Evolutionary conservation across 2,329 filamentous ascomycete genomes (phyloP), one percentile per base, ranked within the genome.

Genomic region (Cladophialophora yegresii): DNA sequence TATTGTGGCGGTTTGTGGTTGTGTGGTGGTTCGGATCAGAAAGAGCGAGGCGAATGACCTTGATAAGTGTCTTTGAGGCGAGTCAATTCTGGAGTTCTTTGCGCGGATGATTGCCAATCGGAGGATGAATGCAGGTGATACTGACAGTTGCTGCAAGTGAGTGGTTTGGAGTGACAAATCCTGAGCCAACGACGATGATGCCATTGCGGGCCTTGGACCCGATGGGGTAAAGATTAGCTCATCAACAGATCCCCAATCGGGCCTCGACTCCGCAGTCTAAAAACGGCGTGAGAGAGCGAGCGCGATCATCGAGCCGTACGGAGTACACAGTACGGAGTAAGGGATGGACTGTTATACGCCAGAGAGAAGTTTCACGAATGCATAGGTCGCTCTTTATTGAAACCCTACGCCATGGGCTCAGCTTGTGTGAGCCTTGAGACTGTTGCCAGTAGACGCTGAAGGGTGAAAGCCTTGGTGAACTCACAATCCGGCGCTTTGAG

Each of bases 1-100:
- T 79, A 75, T 87, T 79, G 78, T 72, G 51, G 66, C 66, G 66
- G 66, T 71, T 64, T 69, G 60, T 65, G 26, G 33, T 30, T 28
- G 36, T 20, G 62, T 59, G 51, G n/a, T 57, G 53, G 20, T 13
- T 49, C 36, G n/a, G n/a, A n/a, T n/a, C n/a, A n/a, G n/a, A n/a
- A n/a, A n/a, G n/a, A n/a, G n/a, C n/a, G n/a, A n/a, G n/a, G n/a
- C n/a, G n/a, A n/a, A n/a, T n/a, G n/a, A n/a, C 12, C 8, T 43
- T 22, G 22, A 58, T 58, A 58, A 49, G 40, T 36, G 9, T 22
- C 55, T 30, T 7, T 45, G 9, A 8, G 47, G 12, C 1, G 47
- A 13, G n/a, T 49, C 20, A 16, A 49, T 40, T 16, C 36, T 40
- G n/a, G 13, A 6, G 16, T 49, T 13, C 2, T 12, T 20, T 32